Evolutionary conservation across 768 basidiomycete genomes (phyloP).

Genomic region (Sarcomyxa edulis): DNA sequence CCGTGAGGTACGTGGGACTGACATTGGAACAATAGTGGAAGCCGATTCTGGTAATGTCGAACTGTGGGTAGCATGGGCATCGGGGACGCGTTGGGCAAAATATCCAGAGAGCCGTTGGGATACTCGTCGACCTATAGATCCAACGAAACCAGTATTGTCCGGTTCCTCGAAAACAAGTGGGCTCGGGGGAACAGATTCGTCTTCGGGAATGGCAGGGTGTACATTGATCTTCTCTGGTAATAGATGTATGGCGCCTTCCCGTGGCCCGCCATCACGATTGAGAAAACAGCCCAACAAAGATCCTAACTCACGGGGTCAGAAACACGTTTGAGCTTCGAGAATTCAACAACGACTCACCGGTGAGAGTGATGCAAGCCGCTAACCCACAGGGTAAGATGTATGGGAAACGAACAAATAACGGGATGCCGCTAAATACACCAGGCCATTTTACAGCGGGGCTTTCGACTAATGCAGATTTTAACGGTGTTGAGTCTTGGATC

Average conservation of each 20-base stretch:
- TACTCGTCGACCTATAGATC: constrained; percentile 40
- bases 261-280: constrained; percentile 84
- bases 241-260: constrained; percentile 80
- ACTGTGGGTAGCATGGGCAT: constrained; percentile 24
- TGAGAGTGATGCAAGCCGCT: constrained; percentile 71
- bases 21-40: constrained; percentile 36
- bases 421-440: constrained; percentile 53
- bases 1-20: constrained; percentile 11
- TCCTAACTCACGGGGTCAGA: too few relatives aligned
- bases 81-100: constrained; percentile 48
- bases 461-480: constrained; percentile 52
- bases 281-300: constrained; percentile 86
- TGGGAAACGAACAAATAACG: constrained; percentile 75
- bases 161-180: constrained; percentile 38
- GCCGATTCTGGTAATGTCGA: constrained; percentile 32
- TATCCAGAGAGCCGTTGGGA: constrained; percentile 55
- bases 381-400: constrained; percentile 86
- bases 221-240: constrained; percentile 63
- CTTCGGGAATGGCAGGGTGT: constrained; percentile 59
- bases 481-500: not conserved
- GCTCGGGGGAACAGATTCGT: constrained; percentile 43
- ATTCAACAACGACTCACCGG: constrained; percentile 36
- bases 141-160: constrained; percentile 33
- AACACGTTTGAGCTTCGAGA: constrained; percentile 1
- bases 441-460: constrained; percentile 88